Conservation (phyloP, 1,284 basidiomycete genomes). For the Ceratobasidium sp. region DNA sequence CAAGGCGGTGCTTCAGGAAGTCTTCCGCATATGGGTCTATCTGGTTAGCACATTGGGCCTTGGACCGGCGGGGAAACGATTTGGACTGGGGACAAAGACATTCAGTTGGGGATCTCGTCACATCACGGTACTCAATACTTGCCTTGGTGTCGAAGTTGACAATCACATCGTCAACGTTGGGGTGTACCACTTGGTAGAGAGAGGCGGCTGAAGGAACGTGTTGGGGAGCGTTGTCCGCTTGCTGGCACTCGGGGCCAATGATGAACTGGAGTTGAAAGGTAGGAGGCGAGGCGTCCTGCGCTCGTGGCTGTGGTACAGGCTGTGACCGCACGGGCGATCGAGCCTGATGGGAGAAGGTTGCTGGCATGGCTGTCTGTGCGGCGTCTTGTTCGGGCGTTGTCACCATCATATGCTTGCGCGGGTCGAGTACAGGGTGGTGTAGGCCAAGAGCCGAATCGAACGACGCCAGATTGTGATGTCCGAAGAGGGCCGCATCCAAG, state of each 20-base stretch:
- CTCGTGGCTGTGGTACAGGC: constrained; percentile 42
- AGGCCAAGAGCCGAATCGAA: constrained; percentile 40
- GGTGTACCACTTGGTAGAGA: constrained; percentile 46
- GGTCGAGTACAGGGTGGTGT: constrained; percentile 35
- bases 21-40: constrained; percentile 62
- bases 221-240: constrained; percentile 1
- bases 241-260: constrained; percentile 41
- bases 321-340: constrained; percentile 27
- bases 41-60: constrained; percentile 48
- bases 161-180: constrained; percentile 46
- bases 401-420: constrained; percentile 16
- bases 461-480: constrained; percentile 35
- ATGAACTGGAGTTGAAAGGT: constrained; percentile 36
- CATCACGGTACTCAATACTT: background rate
- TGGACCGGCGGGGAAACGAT: constrained; percentile 51
- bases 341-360: constrained; percentile 12
- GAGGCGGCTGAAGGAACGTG: constrained; percentile 45
- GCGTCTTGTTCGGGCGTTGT: constrained; percentile 18
- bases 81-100: constrained; percentile 25
- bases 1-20: constrained; percentile 63
- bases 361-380: background rate
- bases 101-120: constrained; percentile 27
- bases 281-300: constrained; percentile 28
- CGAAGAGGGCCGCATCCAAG: constrained; percentile 35
- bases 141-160: constrained; percentile 45